phyloP scores from a whole-genome alignment of 2,329 filamentous ascomycete species.

The Eutypa lata region DNA sequence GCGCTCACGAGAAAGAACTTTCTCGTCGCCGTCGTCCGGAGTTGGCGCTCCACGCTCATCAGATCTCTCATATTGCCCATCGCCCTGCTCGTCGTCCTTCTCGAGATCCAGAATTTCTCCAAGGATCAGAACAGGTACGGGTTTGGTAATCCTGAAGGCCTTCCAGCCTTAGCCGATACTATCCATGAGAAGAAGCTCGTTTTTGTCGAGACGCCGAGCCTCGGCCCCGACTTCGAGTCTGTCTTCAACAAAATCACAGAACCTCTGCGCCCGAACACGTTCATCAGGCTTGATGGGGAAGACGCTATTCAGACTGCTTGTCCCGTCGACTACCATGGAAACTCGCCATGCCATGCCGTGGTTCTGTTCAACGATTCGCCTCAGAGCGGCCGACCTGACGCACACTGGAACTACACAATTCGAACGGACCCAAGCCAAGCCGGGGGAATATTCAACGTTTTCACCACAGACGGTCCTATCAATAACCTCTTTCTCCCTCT shows the following conservation, averaged over 20 bases:
- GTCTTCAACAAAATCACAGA: slow-evolving; percentile 18
- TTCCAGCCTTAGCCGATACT: slow-evolving; percentile 18
- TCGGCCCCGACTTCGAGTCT: slow-evolving; percentile 20
- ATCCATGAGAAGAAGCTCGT: slow-evolving; percentile 21
- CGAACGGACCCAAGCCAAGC: slow-evolving; percentile 59
- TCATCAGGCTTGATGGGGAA: slow-evolving; percentile 13
- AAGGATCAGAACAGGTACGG: slow-evolving; percentile 17
- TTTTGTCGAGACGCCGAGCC: slow-evolving; percentile 14
- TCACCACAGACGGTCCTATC: slow-evolving; percentile 56
- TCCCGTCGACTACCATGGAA: slow-evolving; percentile 44
- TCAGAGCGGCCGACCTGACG: slow-evolving; percentile 44
- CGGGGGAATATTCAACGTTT: slow-evolving; percentile 52
- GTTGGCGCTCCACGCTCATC: slow-evolving; percentile 22
- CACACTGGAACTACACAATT: slow-evolving; percentile 70
- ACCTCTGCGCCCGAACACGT: slow-evolving; percentile 13
- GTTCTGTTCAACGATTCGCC: slow-evolving; percentile 70
- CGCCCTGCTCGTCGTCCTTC: slow-evolving; percentile 18
- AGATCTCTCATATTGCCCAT: slow-evolving; percentile 23
- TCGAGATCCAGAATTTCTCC: slow-evolving; percentile 23
- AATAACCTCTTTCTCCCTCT: slow-evolving; percentile 67
- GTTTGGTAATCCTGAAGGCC: slow-evolving; percentile 10
- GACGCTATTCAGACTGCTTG: slow-evolving; percentile 16
- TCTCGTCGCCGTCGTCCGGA: slow-evolving; percentile 16
- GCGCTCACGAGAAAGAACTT: slow-evolving; percentile 25
- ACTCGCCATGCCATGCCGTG: slow-evolving; percentile 70